Evolutionary conservation across 2,329 filamentous ascomycete genomes (phyloP).

Genomic region (Graphilbum sp.): DNA sequence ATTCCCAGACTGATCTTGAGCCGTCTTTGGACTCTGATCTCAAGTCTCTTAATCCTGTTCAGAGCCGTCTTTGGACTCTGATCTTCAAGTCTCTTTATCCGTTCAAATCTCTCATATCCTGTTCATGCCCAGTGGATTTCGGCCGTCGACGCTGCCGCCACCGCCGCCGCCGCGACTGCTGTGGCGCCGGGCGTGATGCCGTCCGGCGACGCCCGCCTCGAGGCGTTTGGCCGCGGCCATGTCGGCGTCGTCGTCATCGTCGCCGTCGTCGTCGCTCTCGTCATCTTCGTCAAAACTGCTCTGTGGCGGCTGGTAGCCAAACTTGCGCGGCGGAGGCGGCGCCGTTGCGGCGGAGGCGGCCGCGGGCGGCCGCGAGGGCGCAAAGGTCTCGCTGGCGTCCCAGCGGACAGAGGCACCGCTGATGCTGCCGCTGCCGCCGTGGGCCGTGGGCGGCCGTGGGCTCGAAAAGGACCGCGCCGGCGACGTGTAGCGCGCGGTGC

Average conservation of each 20-base stretch:
- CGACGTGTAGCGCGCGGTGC: conserved; percentile 35
- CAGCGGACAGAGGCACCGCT: conserved; percentile 17
- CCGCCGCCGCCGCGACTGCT: not conserved
- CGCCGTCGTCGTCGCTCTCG: conserved; percentile 3
- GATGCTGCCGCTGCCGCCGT: conserved; percentile 9
- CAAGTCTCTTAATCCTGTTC: no score
- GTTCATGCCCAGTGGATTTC: conserved; percentile 42
- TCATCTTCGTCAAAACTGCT: conserved; percentile 9
- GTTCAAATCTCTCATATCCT: conserved; percentile 24
- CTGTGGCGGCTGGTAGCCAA: not conserved
- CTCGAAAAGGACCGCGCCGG: conserved; percentile 40
- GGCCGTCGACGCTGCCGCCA: conserved; percentile 18
- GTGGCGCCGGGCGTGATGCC: not conserved
- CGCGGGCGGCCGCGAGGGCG: not conserved
- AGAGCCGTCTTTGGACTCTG: no score
- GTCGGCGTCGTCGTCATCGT: conserved; percentile 6
- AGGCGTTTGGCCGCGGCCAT: not conserved
- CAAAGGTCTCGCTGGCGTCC: conserved; percentile 24
- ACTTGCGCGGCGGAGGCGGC: not conserved
- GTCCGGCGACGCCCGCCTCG: not conserved
- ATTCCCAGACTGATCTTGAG: no score
- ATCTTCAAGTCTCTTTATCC: no score
- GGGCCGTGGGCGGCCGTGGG: conserved; percentile 26
- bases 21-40: no score
- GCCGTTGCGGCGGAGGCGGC: not conserved